phyloP scores from a whole-genome alignment of 192 early-diverging fungal species.

The Dimargaris xerosporica region DNA sequence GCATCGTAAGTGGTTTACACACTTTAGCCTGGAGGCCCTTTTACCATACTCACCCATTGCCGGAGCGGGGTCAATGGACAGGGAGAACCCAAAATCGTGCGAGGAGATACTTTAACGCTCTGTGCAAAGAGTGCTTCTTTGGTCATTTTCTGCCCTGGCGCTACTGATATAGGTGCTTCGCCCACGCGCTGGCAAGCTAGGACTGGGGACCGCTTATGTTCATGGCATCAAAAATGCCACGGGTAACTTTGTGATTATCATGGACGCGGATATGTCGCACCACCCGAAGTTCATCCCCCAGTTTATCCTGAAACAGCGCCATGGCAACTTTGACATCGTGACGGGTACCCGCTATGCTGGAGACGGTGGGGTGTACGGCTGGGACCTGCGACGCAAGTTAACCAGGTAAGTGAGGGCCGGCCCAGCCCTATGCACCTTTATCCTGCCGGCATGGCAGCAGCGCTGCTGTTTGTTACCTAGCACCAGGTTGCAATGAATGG shows the following conservation, averaged over 20 bases:
- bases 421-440: too few species aligned
- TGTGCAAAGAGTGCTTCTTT: too few species aligned
- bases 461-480: too few species aligned
- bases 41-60: too few species aligned
- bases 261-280: slow-evolving; percentile 99
- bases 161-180: slow-evolving; percentile 52
- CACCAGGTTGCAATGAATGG: too few species aligned
- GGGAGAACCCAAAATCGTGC: too few species aligned
- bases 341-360: slow-evolving; percentile 81
- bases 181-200: slow-evolving; percentile 91
- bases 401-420: slow-evolving; percentile 27
- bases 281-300: slow-evolving; percentile 96
- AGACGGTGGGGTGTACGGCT: slow-evolving; percentile 93
- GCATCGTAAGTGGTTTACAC: slow-evolving; percentile 44
- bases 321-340: slow-evolving; percentile 78
- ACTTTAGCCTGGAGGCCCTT: too few species aligned
- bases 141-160: background rate
- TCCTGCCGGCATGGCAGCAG: too few species aligned
- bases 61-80: too few species aligned
- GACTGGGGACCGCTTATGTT: slow-evolving; percentile 89
- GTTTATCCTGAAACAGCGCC: slow-evolving; percentile 76
- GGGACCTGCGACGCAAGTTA: slow-evolving; percentile 91
- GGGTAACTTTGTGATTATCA: slow-evolving; percentile 91
- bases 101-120: too few species aligned
- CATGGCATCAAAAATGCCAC: slow-evolving; percentile 88